Evolutionary conservation across 2,329 filamentous ascomycete species (phyloP).

Genomic region (Neophaeococcomyces aloes): DNA sequence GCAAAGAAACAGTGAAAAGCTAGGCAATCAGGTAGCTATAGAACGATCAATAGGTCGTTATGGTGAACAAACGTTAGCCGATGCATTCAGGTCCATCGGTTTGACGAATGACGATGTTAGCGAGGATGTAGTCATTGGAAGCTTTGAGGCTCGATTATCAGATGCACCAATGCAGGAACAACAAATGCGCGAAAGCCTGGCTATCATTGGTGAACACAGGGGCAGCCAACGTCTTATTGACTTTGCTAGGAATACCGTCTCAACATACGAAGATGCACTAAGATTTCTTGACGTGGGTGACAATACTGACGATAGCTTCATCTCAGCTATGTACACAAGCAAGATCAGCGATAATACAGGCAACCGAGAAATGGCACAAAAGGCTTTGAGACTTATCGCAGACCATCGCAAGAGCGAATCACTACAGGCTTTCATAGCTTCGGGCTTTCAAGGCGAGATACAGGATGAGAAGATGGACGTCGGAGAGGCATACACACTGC

Average conservation of each 20-base stretch:
- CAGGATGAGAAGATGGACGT: slow-evolving; percentile 44
- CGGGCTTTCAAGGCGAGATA: slow-evolving; percentile 43
- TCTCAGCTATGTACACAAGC: slow-evolving; percentile 46
- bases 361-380: slow-evolving; percentile 40
- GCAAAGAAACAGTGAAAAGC: slow-evolving; percentile 44
- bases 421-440: slow-evolving; percentile 43
- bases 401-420: slow-evolving; percentile 45
- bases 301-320: slow-evolving; percentile 45
- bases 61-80: slow-evolving; percentile 45
- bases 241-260: slow-evolving; percentile 44
- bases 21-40: slow-evolving; percentile 48
- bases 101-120: slow-evolving; percentile 35
- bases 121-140: slow-evolving; percentile 50
- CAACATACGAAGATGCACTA: slow-evolving; percentile 55
- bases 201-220: slow-evolving; percentile 49
- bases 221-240: slow-evolving; percentile 48
- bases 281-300: slow-evolving; percentile 47
- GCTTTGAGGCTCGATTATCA: slow-evolving; percentile 49
- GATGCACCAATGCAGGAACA: slow-evolving; percentile 46
- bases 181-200: slow-evolving; percentile 46
- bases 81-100: slow-evolving; percentile 51
- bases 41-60: slow-evolving; percentile 50
- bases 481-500: slow-evolving; percentile 41
- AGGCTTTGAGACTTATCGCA: slow-evolving; percentile 50
- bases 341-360: slow-evolving; percentile 46